Evolutionary conservation across 495 filamentous ascomycete species (phyloP).

Genomic region (Penicillium coprophilum): DNA sequence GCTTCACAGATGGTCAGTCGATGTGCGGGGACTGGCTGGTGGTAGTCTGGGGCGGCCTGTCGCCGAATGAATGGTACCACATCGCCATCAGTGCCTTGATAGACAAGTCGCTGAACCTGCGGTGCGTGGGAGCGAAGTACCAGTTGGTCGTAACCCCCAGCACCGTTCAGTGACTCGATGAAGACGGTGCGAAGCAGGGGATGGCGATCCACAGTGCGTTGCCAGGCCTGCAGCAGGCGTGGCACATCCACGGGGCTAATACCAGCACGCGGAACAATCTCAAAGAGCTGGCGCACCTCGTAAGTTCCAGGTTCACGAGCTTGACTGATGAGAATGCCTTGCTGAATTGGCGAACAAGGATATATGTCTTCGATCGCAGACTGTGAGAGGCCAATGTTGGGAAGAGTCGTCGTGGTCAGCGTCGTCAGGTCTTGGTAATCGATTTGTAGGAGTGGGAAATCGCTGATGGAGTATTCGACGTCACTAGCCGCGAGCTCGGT

Average conservation of each 20-base stretch:
- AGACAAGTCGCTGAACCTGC: too few relatives aligned
- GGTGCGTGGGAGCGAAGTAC: too few relatives aligned
- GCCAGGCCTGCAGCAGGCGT: not conserved
- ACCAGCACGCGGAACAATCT: not conserved
- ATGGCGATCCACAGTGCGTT: not conserved
- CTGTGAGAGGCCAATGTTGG: not conserved
- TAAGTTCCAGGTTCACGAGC: not conserved
- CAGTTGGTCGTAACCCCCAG: too few relatives aligned
- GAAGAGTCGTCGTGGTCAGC: not conserved
- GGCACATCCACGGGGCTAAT: not conserved
- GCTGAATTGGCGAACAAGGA: not conserved
- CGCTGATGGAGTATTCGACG: not conserved
- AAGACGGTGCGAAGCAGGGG: not conserved
- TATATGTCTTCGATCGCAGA: not conserved
- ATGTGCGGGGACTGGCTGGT: not conserved
- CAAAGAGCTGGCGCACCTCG: not conserved
- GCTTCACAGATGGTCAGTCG: not conserved
- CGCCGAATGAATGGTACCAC: not conserved
- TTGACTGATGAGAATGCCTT: not conserved
- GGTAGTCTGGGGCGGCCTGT: too few relatives aligned
- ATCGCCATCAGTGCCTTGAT: not conserved
- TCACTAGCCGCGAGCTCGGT: not conserved
- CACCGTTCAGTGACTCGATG: not conserved
- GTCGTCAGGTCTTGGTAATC: not conserved
- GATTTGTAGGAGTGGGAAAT: conserved; percentile 1